These are phyloP conservation scores for Jatropha multifida DNA, from an alignment of 441 rosid species.

Conservation along the genomic window DNA sequence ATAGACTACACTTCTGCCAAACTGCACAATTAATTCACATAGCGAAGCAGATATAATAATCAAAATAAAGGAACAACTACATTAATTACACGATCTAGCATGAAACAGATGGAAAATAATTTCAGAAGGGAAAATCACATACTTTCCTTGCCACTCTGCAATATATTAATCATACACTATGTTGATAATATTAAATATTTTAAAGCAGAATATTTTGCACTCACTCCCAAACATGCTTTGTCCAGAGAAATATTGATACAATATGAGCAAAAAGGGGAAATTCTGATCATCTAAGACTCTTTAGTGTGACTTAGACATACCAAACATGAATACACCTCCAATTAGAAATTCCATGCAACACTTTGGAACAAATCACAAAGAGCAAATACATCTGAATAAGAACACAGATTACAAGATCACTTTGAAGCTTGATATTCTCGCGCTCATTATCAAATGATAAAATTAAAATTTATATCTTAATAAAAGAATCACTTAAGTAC, in stretches of 20 bases:
- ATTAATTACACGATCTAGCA: not conserved
- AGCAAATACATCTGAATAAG: no score
- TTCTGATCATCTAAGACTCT: no score
- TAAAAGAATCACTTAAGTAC: not conserved
- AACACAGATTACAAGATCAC: not conserved
- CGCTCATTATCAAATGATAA: not conserved
- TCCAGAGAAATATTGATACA: conserved; percentile 3
- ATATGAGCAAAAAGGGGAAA: not conserved
- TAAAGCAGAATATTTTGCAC: conserved; percentile 1
- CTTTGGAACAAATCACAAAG: not conserved
- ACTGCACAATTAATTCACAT: conserved; percentile 1
- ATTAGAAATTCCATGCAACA: not conserved
- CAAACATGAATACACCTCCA: not conserved
- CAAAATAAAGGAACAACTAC: not conserved
- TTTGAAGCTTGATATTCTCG: not conserved
- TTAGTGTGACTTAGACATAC: no score
- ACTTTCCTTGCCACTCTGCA: not conserved
- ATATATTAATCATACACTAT: not conserved
- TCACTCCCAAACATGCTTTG: not conserved
- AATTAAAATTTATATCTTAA: not conserved
- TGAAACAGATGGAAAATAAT: not conserved
- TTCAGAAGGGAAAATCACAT: no score
- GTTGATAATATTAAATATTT: no score
- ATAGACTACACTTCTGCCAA: not conserved
- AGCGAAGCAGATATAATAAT: not conserved